Evolutionary conservation across 768 basidiomycete genomes (phyloP).

Genomic region (Saitozyma sp.): DNA sequence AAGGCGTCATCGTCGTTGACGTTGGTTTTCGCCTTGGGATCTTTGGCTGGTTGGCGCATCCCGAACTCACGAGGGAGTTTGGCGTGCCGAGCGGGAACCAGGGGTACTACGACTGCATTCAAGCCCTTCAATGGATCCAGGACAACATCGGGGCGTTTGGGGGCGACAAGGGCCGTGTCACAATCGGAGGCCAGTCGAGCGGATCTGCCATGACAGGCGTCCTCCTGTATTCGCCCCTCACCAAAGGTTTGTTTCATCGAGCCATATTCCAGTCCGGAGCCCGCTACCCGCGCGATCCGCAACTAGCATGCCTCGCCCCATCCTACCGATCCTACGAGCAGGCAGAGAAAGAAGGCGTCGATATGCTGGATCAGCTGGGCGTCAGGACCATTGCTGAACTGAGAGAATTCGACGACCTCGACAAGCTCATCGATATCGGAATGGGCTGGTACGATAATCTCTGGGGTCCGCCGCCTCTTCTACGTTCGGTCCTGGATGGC

Average conservation of each 20-base stretch:
- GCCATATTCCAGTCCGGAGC: neutral
- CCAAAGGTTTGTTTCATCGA: neutral
- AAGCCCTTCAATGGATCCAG: constrained; percentile 56
- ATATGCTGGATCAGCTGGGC: neutral
- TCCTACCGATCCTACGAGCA: neutral
- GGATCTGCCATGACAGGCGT: neutral
- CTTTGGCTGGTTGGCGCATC: no score
- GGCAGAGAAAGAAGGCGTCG: neutral
- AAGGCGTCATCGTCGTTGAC: neutral
- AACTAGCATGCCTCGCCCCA: neutral
- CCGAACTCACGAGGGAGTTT: no score
- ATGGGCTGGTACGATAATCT: neutral
- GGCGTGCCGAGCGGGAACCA: no score
- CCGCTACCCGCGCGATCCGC: neutral
- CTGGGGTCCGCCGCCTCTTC: neutral
- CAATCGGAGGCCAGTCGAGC: constrained; percentile 55
- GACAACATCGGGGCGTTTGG: constrained; percentile 62
- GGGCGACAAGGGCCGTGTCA: constrained; percentile 60
- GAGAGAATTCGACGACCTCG: neutral
- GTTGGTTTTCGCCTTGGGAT: no score
- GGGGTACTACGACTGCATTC: no score
- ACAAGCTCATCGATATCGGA: neutral
- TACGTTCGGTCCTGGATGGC: neutral
- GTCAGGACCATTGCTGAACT: neutral
- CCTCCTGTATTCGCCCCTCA: neutral